Conservation (phyloP, 371 early-diverging fungal genomes). For the Syncephalastrum sp. region DNA sequence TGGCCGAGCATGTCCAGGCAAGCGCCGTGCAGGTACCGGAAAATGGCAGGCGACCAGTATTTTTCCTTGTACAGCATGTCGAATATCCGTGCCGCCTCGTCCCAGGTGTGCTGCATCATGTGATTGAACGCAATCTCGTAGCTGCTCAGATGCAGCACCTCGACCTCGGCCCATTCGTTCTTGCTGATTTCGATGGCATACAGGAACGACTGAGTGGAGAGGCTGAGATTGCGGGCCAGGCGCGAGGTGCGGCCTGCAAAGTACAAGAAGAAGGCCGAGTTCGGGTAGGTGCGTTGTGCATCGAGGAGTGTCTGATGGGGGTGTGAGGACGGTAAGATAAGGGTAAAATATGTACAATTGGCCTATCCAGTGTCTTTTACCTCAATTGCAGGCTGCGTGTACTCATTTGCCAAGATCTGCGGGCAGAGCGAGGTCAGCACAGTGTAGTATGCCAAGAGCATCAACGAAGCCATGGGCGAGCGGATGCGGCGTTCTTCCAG, state of each 20-base stretch:
- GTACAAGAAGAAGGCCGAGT: slow-evolving; percentile 64
- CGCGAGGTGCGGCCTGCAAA: slow-evolving; percentile 62
- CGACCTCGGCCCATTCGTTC: slow-evolving; percentile 54
- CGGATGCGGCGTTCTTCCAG: slow-evolving; percentile 58
- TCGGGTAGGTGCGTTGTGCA: slow-evolving; percentile 57
- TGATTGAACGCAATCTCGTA: slow-evolving; percentile 63
- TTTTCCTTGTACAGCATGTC: slow-evolving; percentile 52
- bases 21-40: slow-evolving; percentile 46
- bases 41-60: slow-evolving; percentile 64
- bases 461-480: slow-evolving; percentile 62
- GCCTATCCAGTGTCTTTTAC: slow-evolving; percentile 13
- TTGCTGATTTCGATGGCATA: slow-evolving; percentile 53
- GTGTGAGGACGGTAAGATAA: not conserved
- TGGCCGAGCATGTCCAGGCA: slow-evolving; percentile 36
- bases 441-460: slow-evolving; percentile 53
- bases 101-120: slow-evolving; percentile 60
- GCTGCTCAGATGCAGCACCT: slow-evolving; percentile 48
- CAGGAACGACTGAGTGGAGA: slow-evolving; percentile 48
- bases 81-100: slow-evolving; percentile 49
- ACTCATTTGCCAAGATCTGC: slow-evolving; percentile 39
- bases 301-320: slow-evolving; percentile 45
- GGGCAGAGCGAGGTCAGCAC: slow-evolving; percentile 44
- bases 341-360: slow-evolving; percentile 3
- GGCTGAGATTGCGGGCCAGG: slow-evolving; percentile 44
- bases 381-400: slow-evolving; percentile 58